Evolutionary conservation across 106 monocot species (phyloP), one percentile per base, ranked within the genome.

Genomic region (Apostasia shenzhenica): DNA sequence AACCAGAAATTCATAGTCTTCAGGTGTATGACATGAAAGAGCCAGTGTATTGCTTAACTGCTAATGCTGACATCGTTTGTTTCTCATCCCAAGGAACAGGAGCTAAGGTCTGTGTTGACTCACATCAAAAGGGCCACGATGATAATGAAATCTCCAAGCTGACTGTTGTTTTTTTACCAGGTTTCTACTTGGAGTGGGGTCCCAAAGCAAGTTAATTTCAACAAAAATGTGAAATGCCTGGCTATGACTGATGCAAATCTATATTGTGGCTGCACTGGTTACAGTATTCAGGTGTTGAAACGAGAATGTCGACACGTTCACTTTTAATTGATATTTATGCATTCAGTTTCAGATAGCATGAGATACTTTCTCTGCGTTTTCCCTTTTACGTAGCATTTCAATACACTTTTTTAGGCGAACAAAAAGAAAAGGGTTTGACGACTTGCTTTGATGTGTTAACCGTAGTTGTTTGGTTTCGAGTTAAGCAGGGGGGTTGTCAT

Each of bases 1-100:
- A 60, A 61, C 60, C 70, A 63, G 74, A 73, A 56, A 77, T 83
- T 66, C 75, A 68, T 42, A 59, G 69, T 54, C 48, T 80, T 59
- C 77, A 74, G 70, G 73, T 84, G 51, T 70, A 80, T 77, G 84
- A 84, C 48, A 51, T 74, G 77, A 84, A 80, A 71, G 84, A 84
- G 58, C n/a, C 76, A 5, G 67, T 84, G 6, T 57, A 77, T 9
- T 77, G 76, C 66, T 70, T 84, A 42, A 41, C 77, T 41, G 41
- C 57, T 9, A 77, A 58, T 58, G 37, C 40, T 58, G 56, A 73
- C 8, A 55, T 77, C 51, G 41, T 76, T 37, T 80, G 77, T 70
- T 80, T 67, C 70, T 49, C 84, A 65, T 73, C 84, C 40, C 84
- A 80, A 84, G 84, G 84, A 61, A 77, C 77, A 39, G 76, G 84